Conservation (phyloP, 176 grass and related monocot species). For the Oryza glaberrima region DNA sequence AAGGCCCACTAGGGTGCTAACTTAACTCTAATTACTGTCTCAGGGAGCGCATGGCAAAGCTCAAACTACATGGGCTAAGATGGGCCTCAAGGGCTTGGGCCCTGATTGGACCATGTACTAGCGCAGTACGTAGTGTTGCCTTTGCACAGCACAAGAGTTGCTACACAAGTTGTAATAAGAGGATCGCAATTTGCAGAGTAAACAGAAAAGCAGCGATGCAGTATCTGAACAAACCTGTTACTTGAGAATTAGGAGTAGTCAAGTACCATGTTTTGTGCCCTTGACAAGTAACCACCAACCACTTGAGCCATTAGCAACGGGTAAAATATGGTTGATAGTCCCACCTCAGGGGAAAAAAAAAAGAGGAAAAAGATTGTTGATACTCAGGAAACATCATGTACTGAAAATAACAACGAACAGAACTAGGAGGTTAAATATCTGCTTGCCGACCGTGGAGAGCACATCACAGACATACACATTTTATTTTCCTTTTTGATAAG, state of each 20-base stretch:
- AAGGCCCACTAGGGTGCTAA: neutral
- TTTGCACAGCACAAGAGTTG: neutral
- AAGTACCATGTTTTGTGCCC: neutral
- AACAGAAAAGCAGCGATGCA: neutral
- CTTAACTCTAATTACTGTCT: neutral
- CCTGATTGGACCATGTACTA: neutral
- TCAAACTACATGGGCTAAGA: neutral
- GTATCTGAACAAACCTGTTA: neutral
- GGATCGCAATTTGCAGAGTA: neutral
- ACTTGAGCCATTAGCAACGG: neutral
- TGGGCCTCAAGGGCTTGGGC: neutral
- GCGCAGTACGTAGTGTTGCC: neutral
- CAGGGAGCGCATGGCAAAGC: neutral
- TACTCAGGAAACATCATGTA: constrained; percentile 4
- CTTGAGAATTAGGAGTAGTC: neutral
- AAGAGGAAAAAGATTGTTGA: neutral
- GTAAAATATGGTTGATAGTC: neutral
- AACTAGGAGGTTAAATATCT: neutral
- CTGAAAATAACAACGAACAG: neutral
- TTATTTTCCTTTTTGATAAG: neutral
- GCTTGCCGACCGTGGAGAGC: neutral
- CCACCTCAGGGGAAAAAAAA: neutral
- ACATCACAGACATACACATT: too few relatives aligned
- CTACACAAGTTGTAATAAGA: neutral
- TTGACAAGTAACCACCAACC: neutral